Evolutionary conservation across 2,329 filamentous ascomycete species (phyloP).

Genomic region (Fusarium liriodendri): DNA sequence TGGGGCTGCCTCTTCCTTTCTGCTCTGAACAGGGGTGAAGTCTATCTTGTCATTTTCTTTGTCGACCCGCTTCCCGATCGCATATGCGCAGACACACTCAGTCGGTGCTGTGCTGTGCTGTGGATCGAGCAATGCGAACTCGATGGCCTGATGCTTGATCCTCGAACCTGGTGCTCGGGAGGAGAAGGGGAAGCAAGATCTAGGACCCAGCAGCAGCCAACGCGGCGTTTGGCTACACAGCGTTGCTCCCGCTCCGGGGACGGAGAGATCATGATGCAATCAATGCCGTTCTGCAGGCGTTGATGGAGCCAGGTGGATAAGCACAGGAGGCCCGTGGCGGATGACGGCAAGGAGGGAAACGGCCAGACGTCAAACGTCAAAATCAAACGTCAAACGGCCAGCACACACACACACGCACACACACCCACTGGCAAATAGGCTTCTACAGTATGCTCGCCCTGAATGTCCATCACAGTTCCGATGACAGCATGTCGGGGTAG

Average conservation of each 20-base stretch:
- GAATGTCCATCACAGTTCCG: neutral
- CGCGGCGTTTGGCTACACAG: neutral
- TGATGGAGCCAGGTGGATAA: neutral
- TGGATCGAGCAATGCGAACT: neutral
- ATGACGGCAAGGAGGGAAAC: conserved; percentile 10
- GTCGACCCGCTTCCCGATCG: conserved; percentile 4
- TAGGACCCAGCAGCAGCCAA: neutral
- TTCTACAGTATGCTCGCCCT: neutral
- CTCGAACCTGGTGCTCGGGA: neutral
- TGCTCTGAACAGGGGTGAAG: neutral
- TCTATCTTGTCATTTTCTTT: neutral
- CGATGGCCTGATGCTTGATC: neutral
- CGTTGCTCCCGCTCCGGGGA: neutral
- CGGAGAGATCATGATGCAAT: conserved; percentile 3
- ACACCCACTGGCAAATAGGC: neutral
- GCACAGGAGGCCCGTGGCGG: neutral
- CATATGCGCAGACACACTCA: conserved; percentile 1
- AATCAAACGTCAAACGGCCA: conserved; percentile 5
- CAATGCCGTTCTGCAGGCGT: neutral
- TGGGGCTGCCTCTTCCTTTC: neutral
- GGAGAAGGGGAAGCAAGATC: neutral
- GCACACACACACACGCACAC: neutral
- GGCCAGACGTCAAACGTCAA: conserved; percentile 4
- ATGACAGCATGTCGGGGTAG: conserved; percentile 1
- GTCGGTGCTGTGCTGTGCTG: neutral